A percentile compares a stretch with the other conserved stretches of the same genome.
Conservation (phyloP, 768 basidiomycete genomes). For the Russula abietina region DNA sequence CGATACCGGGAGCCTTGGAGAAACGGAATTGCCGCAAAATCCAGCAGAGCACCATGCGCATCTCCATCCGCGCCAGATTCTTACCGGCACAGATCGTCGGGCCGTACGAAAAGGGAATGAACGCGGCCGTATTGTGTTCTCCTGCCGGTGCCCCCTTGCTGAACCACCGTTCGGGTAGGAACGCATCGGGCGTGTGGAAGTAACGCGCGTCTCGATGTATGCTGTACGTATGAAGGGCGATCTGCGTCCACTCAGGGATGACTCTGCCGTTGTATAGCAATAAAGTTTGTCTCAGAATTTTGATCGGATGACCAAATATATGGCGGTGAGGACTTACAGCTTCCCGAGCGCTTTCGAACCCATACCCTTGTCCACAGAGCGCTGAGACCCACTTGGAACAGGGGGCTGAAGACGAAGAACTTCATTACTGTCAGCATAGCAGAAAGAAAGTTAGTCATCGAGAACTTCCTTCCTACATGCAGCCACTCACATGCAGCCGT, state of each 20-base stretch:
- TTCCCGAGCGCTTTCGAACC: background rate
- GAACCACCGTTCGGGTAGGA: conserved; percentile 22
- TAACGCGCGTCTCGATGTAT: conserved; percentile 20
- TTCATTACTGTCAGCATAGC: background rate
- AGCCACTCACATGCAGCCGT: conserved; percentile 21
- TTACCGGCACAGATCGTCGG: conserved; percentile 41
- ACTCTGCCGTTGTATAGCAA: background rate
- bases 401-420: background rate
- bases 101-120: conserved; percentile 41
- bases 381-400: background rate
- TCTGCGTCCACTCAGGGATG: conserved; percentile 21
- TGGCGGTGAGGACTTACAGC: background rate
- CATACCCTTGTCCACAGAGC: background rate
- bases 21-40: conserved; percentile 36
- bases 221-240: conserved; percentile 21
- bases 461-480: background rate
- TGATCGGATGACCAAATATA: background rate
- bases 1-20: background rate
- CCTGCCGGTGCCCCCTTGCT: conserved; percentile 9
- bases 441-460: background rate
- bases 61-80: conserved; percentile 39
- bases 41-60: conserved; percentile 34
- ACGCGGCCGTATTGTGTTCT: conserved; percentile 32
- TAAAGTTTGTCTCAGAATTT: background rate
- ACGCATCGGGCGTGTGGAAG: conserved; percentile 16